phyloP scores from a whole-genome alignment of 345 rosid species.

The Acer yangbiense region DNA sequence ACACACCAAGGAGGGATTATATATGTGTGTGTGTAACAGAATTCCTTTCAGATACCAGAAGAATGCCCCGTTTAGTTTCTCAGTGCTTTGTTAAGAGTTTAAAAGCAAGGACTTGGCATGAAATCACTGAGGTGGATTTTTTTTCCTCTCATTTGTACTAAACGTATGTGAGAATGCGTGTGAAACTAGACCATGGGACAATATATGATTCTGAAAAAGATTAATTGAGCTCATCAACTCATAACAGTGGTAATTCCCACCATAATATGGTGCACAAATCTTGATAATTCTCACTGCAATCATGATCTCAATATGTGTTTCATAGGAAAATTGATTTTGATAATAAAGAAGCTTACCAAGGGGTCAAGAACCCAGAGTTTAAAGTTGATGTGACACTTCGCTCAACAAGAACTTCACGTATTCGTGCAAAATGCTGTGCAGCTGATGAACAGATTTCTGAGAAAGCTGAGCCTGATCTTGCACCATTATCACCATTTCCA shows the following conservation, averaged over 20 bases:
- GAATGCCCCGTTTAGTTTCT: background rate
- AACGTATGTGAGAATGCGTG: background rate
- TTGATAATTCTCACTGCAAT: too few relatives aligned
- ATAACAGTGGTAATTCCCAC: background rate
- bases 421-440: slow-evolving; percentile 88
- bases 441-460: slow-evolving; percentile 85
- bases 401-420: slow-evolving; percentile 90
- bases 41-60: background rate
- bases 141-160: background rate
- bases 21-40: too few relatives aligned
- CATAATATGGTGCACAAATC: background rate
- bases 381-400: slow-evolving; percentile 85
- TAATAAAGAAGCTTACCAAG: slow-evolving; percentile 62
- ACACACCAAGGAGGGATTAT: background rate
- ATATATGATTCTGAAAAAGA: background rate
- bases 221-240: background rate
- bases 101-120: background rate
- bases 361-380: slow-evolving; percentile 91
- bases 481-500: slow-evolving; percentile 57
- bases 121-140: background rate
- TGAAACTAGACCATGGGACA: background rate
- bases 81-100: background rate
- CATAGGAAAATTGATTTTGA: background rate
- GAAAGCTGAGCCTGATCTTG: slow-evolving; percentile 70
- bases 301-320: background rate